Evolutionary conservation across 345 rosid species (phyloP).

Genomic region (Melaleuca quinquenervia): DNA sequence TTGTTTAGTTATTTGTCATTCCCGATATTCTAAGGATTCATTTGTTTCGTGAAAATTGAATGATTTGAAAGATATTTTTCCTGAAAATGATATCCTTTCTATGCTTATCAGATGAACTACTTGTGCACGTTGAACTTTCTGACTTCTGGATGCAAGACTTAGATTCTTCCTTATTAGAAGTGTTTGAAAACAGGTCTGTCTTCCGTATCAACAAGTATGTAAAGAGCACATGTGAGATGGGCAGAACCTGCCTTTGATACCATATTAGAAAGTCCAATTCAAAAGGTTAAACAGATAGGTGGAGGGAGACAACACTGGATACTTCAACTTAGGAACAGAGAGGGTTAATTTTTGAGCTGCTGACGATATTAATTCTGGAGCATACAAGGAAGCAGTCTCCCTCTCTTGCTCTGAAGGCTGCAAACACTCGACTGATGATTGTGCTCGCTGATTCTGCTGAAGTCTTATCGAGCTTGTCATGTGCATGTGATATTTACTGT

Average conservation of each 20-base stretch:
- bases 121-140: not conserved
- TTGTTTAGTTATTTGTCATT: not conserved
- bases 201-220: no score
- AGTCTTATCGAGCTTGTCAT: not conserved
- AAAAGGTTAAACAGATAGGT: no score
- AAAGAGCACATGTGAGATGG: no score
- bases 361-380: not conserved
- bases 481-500: not conserved
- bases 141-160: not conserved
- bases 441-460: not conserved
- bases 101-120: not conserved
- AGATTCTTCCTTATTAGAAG: not conserved
- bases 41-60: no score
- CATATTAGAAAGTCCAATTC: no score
- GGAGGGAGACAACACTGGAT: no score
- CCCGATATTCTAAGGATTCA: not conserved
- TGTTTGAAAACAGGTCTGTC: not conserved
- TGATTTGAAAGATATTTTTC: no score
- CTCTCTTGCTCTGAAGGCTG: not conserved
- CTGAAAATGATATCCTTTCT: not conserved
- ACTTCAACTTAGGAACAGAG: not conserved
- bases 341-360: not conserved
- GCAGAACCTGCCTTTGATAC: no score
- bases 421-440: not conserved
- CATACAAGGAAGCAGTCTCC: not conserved